phyloP scores from a whole-genome alignment of 2,329 filamentous ascomycete genomes.

The Byssoonygena ceratinophila region DNA sequence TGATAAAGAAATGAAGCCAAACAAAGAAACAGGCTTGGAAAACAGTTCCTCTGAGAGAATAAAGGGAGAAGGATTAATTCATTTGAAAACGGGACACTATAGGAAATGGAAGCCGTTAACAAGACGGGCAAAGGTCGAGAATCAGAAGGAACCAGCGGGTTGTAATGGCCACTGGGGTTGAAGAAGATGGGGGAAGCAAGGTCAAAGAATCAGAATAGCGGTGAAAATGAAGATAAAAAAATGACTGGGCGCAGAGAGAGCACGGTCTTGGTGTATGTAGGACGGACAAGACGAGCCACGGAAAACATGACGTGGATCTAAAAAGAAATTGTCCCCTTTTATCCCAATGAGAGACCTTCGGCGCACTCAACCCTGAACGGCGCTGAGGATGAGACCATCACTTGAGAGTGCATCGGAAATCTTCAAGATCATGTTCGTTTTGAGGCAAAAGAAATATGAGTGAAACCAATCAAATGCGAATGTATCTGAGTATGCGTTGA shows the following conservation, averaged over 20 bases:
- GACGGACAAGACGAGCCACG: background rate
- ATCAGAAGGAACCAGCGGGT: constrained; percentile 6
- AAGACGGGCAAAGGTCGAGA: constrained; percentile 17
- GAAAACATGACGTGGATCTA: constrained; percentile 11
- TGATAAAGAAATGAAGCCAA: constrained; percentile 7
- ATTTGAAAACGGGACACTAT: constrained; percentile 16
- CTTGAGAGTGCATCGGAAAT: background rate
- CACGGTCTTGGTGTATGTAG: background rate
- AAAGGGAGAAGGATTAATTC: constrained; percentile 6
- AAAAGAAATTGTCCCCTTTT: constrained; percentile 2
- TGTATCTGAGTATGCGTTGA: constrained; percentile 1
- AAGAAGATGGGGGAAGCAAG: background rate
- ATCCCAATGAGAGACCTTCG: background rate
- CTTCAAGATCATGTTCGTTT: constrained; percentile 9
- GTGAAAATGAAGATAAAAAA: background rate
- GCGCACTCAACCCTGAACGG: background rate
- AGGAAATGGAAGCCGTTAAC: constrained; percentile 14
- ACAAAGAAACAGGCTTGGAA: constrained; percentile 8
- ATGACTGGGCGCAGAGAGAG: background rate
- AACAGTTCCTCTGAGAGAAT: background rate
- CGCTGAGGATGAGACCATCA: background rate
- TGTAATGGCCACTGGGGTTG: background rate
- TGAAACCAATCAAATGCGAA: constrained; percentile 2
- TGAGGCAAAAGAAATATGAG: constrained; percentile 3
- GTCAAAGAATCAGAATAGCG: background rate